Base-by-base conservation (phyloP, 1,139 yeast species). In the Yamadazyma aaseri region DNA sequence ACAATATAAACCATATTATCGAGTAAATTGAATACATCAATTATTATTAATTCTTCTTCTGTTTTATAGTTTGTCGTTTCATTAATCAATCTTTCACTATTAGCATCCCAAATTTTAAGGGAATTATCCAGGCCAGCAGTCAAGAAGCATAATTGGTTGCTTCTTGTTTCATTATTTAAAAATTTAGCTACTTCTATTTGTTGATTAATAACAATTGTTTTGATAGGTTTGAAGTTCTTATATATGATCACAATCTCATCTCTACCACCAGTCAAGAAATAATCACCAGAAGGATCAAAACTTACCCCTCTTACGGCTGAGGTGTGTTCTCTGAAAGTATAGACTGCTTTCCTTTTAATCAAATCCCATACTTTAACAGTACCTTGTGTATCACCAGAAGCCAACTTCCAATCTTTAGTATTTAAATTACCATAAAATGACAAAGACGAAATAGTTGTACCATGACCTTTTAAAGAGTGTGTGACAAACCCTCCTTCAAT, bases 401-500 rank as follows among this genome's bases (percentile, higher is more conserved):
- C 85, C 40, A 92, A 68, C 49, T 71, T 71, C 97, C 97, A 92
- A 36, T 77, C 71, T 9, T 75, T 64, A 3, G 83, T 70, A 45
- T 85, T 81, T 33, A 79, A 65, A 38, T 81, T 83, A 15, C 95
- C 96, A 55, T 74, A 71, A 56, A 92, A 87, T 21, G 68, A 63
- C 37, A 92, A 60, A 3, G 95, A 79, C 38, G 96, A 84, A 28
- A 92, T 73, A 5, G 95, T 85, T n/a, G 95, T 82, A 14, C 96
- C 96, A 57, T 94, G 99, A 1, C 98, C 97, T 55, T 86, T 83
- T 42, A 92, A 73, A 12, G 87, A 81, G 60, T 92, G 98, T 0
- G 98, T 92, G 2, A 84, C 77, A 46, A 75, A 87, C 1, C 95
- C 94, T 22, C 90, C 90, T 45, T 79, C 90, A 29, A 92, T 73